Conservation (phyloP, 306 rosid species). For the Pyrus bretschneideri region DNA sequence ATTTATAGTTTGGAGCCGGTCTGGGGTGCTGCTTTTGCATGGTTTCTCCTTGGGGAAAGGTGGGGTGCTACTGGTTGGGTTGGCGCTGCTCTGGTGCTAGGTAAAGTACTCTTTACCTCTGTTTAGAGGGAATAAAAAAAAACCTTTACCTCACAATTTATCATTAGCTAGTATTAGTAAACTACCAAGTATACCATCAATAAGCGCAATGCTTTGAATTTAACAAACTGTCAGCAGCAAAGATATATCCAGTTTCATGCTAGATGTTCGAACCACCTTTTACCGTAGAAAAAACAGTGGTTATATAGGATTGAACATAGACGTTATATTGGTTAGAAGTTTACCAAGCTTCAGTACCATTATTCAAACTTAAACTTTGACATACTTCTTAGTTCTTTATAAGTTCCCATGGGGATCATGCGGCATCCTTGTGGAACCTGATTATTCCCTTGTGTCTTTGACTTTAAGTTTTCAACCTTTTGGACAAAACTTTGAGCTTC, state of each 20-base stretch:
- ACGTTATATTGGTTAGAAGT: too few species aligned
- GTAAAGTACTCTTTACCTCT: slow-evolving; percentile 17
- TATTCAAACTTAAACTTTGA: too few species aligned
- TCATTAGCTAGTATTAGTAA: background rate
- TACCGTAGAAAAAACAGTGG: too few species aligned
- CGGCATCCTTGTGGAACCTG: too few species aligned
- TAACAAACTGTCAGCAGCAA: too few species aligned
- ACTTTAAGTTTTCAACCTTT: too few species aligned
- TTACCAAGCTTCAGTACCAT: too few species aligned
- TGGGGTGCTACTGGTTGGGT: slow-evolving; percentile 68
- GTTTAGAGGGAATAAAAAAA: background rate
- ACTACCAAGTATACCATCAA: background rate
- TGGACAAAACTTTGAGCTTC: too few species aligned
- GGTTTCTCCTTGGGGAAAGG: slow-evolving; percentile 82
- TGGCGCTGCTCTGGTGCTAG: slow-evolving; percentile 74
- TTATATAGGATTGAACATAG: too few species aligned
- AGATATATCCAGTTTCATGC: background rate
- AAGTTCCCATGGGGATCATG: too few species aligned
- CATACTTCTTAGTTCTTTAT: too few species aligned
- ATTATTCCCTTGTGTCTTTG: too few species aligned
- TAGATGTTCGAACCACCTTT: background rate
- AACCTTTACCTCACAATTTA: background rate
- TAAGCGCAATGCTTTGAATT: background rate
- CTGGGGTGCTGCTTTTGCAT: slow-evolving; percentile 77
- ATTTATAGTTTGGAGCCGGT: slow-evolving; percentile 76